Base-by-base conservation (phyloP, 169 alveolate genomes). In the Neospora caninum region DNA sequence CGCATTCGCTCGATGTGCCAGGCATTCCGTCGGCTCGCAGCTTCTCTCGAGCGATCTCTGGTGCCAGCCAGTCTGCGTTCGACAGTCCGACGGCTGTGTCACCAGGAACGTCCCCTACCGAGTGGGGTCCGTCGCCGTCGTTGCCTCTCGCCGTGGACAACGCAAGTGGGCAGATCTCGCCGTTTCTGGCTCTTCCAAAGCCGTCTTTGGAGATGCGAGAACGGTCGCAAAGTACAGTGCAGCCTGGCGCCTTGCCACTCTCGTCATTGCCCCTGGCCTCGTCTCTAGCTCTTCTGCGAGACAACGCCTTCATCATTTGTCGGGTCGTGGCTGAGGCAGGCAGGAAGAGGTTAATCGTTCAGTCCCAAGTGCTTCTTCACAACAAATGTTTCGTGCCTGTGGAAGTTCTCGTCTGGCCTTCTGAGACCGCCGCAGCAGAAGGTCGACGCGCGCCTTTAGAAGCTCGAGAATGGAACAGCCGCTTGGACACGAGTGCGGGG, bases 321-420 rank as follows among this genome's bases (percentile, higher is more conserved):
- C 95, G 95, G n/a, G 93, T 93, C 41, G 49, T 86, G 7, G 95
- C 93, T 39, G 93, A 67, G 64, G 93, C 69, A 25, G 95, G 95
- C 42, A 86, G 80, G 41, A 93, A 93, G 73, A 73, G 58, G 53
- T 87, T 93, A 27, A 41, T 86, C 78, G 93, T 93, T 53, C 93
- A 93, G 89, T 93, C 95, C 10, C 95, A 93, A 31, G 95, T 93
- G 43, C 88, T 93, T 42, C 87, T 93, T 36, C 88, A 91, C 67
- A 93, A 88, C 93, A 41, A 82, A 13, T 93, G 95, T 88, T 58
- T 67, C 70, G 80, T 70, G n/a, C 95, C 95, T 18, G 78, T 93
- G n/a, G 88, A 93, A 49, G 83, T 86, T 13, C 38, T 42, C 67
- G 86, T 93, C 54, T 42, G 58, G 34, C 93, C 88, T 69, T 41